A percentile compares a stretch with the other conserved stretches of the same genome.
phyloP scores from a whole-genome alignment of 768 basidiomycete species.

The Guyanaporus albipodus region DNA sequence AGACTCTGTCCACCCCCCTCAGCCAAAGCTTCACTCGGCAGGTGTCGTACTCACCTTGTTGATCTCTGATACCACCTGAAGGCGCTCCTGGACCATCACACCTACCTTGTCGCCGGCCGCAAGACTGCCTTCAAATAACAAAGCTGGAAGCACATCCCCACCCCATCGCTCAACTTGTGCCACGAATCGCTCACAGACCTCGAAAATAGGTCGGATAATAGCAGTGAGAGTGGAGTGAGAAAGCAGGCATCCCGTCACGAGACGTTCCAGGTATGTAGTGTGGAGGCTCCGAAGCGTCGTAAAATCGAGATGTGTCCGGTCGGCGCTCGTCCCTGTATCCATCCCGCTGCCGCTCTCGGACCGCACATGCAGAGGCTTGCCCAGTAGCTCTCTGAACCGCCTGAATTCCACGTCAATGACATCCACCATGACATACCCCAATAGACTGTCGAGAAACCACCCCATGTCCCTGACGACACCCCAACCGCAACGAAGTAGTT shows the following conservation, averaged over 20 bases:
- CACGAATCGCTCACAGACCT: conserved; percentile 83
- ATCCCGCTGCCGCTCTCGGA: conserved; percentile 15
- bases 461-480: conserved; percentile 84
- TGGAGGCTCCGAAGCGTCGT: conserved; percentile 82
- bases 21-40: background rate
- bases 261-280: conserved; percentile 70
- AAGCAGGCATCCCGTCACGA: conserved; percentile 77
- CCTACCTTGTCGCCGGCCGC: conserved; percentile 55
- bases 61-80: conserved; percentile 66
- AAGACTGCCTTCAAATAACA: conserved; percentile 78
- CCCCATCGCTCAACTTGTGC: conserved; percentile 90
- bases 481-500: conserved; percentile 77
- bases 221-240: conserved; percentile 59
- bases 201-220: conserved; percentile 68
- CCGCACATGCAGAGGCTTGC: conserved; percentile 20
- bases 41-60: conserved; percentile 51
- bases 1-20: conserved; percentile 48
- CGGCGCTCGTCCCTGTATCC: conserved; percentile 23
- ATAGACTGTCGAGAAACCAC: conserved; percentile 83
- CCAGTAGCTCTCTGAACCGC: conserved; percentile 59
- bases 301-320: conserved; percentile 62
- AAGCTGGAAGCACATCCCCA: conserved; percentile 80
- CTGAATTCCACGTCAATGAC: conserved; percentile 84
- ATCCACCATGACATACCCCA: conserved; percentile 86
- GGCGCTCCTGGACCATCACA: conserved; percentile 67